Evolutionary conservation across 306 rosid species (phyloP), one percentile per base, ranked within the genome.

Genomic region (Mimosa pudica): DNA sequence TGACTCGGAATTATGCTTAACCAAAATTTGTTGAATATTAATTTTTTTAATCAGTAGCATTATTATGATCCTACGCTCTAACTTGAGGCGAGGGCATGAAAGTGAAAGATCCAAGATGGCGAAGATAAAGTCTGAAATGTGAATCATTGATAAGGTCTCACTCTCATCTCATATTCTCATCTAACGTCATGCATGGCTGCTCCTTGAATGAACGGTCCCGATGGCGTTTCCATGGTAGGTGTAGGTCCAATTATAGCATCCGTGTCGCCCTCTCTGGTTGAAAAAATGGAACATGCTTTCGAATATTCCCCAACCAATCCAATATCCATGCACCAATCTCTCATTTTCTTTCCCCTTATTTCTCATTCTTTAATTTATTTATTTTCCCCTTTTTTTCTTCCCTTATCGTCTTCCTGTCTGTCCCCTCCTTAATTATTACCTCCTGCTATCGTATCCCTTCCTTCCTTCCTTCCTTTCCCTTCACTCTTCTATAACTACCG

Each of bases 301-400:
- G 93, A 87, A 87, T 89, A 87, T 87, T 10, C 93, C 84, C 48
- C 1, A 4, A 75, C 78, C 49, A 17, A 4, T 78, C n/a, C n/a
- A n/a, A n/a, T n/a, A n/a, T n/a, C 78, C 49, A 17, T 8, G 49
- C 49, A 10, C 1, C 14, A 13, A 48, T 11, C 45, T 11, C 45
- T 35, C 14, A 10, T 35, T 6, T 35, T 1, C 8, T 32, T 64
- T 10, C 42, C 3, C 45, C 35, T 63, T 12, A 3, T 30, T 24
- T 7, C n/a, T n/a, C 10, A 30, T 17, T 11, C 44, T 32, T 8
- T 45, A 20, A 1, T 30, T 30, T 61, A 3, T 61, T 60, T 9
- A 10, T 63, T 70, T n/a, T 66, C 11, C 10, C 11, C 30, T 7
- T 47, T 47, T 38, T 38, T 38, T 2, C 5, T 38, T 7, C 1